Evolutionary conservation across 1,284 basidiomycete species (phyloP).

Genomic region (Ceratobasidium sp.): DNA sequence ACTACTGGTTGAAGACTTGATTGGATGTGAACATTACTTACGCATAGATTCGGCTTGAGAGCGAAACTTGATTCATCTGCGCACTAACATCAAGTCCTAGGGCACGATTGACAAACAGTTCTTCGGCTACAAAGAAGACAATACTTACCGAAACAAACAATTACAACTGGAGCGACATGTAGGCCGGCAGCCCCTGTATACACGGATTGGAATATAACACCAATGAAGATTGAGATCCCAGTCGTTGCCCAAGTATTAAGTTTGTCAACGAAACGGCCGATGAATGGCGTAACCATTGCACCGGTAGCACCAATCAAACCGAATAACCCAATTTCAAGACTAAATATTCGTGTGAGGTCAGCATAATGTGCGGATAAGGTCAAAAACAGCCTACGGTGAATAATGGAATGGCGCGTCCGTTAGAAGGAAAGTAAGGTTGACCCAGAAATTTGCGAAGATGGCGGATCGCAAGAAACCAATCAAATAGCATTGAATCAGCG

Average conservation of each 20-base stretch:
- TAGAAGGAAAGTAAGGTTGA: conserved; percentile 76
- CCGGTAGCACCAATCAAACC: conserved; percentile 75
- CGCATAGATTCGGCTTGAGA: conserved; percentile 57
- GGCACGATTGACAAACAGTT: conserved; percentile 15
- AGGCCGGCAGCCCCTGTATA: conserved; percentile 68
- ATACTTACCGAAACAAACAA: conserved; percentile 57
- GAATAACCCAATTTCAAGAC: conserved; percentile 73
- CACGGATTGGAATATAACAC: conserved; percentile 60
- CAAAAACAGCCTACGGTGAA: conserved; percentile 62
- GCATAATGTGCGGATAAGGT: neutral
- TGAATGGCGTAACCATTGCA: conserved; percentile 69
- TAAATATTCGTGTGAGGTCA: neutral
- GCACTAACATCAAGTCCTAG: conserved; percentile 59
- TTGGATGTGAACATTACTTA: conserved; percentile 42
- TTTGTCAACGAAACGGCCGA: conserved; percentile 68
- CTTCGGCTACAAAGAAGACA: neutral
- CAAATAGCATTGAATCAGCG: conserved; percentile 69
- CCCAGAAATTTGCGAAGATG: conserved; percentile 72
- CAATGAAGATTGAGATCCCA: conserved; percentile 60
- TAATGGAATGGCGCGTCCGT: conserved; percentile 72
- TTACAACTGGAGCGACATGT: conserved; percentile 66
- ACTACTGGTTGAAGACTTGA: no score
- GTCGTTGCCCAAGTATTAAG: conserved; percentile 75
- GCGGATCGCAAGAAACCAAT: conserved; percentile 67
- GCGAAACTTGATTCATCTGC: conserved; percentile 55